Conservation (phyloP, 176 grass and related monocot species). For the Zoysia pacifica region DNA sequence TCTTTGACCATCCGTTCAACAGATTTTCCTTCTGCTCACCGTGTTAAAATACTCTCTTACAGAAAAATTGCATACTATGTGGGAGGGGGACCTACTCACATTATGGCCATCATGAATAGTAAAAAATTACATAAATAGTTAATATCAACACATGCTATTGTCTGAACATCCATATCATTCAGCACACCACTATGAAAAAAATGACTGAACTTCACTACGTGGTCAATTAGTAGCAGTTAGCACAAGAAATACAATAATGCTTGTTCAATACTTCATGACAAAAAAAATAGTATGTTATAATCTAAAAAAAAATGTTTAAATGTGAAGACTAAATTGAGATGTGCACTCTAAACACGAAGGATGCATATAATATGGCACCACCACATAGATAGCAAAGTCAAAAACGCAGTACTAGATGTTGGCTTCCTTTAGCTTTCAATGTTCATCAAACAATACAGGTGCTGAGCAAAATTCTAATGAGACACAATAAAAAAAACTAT, state of each 20-base stretch:
- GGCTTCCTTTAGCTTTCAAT: neutral
- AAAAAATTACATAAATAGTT: neutral
- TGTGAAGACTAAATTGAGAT: conserved; percentile 4
- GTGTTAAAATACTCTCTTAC: conserved; percentile 23
- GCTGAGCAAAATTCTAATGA: neutral
- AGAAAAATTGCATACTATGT: conserved; percentile 22
- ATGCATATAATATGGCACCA: neutral
- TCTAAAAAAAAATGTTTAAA: neutral
- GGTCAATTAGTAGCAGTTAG: neutral
- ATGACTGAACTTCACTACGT: neutral
- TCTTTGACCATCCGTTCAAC: conserved; percentile 99
- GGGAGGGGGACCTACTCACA: no score
- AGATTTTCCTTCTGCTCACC: conserved; percentile 89
- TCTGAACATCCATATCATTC: neutral
- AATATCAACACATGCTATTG: neutral
- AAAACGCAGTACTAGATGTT: neutral
- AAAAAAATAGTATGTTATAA: neutral
- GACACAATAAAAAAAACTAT: conserved; percentile 6
- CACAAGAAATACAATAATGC: neutral
- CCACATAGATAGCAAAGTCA: neutral
- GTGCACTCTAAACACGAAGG: neutral
- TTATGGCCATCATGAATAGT: neutral
- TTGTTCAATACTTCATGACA: neutral
- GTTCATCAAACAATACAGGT: neutral
- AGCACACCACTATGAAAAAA: neutral